Base-by-base conservation (phyloP, 768 basidiomycete species). In the Auricularia sp. region DNA sequence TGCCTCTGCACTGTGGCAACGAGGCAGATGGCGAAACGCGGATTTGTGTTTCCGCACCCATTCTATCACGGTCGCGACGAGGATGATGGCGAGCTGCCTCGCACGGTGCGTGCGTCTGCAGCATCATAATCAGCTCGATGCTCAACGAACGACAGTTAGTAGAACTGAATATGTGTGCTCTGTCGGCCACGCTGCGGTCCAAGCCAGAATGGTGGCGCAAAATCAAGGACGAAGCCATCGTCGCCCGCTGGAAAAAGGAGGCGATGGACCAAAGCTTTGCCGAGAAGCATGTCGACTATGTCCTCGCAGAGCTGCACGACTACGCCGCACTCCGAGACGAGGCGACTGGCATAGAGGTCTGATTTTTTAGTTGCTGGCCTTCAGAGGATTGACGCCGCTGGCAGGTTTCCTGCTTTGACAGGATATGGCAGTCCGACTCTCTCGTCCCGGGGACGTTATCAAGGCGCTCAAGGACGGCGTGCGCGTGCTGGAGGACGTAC, bases 401-500 rank as follows among this genome's bases (percentile, higher is more conserved):
- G 14, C 63, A 72, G 67, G 63, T 51, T n/a, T 68, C 67, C 3
- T 71, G 68, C 35, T 70, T 69, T 59, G 66, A 69, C 42, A 62
- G 63, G 5, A 65, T 73, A 54, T 73, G 59, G 63, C n/a, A 70
- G 6, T 76, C 77, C 1, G 77, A 79, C 65, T 64, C 64, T 24
- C 73, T 76, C 10, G 68, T 79, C 29, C 67, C 76, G 21, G 34
- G 2, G 64, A 71, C 8, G 56, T 77, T 24, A 70, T 69, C 21
- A 54, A 66, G 6, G 66, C 62, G 35, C 70, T 79, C 8, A 68
- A 73, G 13, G 45, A 67, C 4, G 75, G 69, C 16, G 69, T 73
- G n/a, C 63, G 54, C 4, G 33, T 63, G 5, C 77, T 81, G 39
- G 78, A 82, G 66, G 67, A 73, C 56, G 72, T 78, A 4, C 74